phyloP scores from a whole-genome alignment of 2,329 filamentous ascomycete genomes.

The Microsporum canis region DNA sequence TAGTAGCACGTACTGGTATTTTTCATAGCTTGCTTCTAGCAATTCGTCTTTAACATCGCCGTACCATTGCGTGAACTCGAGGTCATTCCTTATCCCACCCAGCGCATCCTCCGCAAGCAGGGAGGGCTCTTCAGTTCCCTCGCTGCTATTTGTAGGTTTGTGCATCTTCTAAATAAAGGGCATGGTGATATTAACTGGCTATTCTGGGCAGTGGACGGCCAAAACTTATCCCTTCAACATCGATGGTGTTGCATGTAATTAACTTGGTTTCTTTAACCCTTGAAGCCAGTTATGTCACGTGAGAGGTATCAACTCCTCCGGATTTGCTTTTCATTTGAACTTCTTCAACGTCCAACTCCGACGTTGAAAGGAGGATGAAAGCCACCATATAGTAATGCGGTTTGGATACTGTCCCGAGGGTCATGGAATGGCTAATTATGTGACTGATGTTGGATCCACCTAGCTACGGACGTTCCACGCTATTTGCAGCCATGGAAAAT shows the following conservation, averaged over 20 bases:
- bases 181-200: neutral
- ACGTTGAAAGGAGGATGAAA: neutral
- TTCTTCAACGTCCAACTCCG: neutral
- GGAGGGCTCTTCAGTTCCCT: neutral
- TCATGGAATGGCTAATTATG: too few species aligned
- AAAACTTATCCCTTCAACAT: neutral
- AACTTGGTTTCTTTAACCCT: neutral
- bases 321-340: neutral
- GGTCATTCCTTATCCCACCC: constrained; percentile 42
- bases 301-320: neutral
- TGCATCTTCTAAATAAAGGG: neutral
- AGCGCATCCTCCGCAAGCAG: neutral
- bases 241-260: neutral
- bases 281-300: neutral
- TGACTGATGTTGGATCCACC: too few species aligned
- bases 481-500: too few species aligned
- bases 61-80: constrained; percentile 51
- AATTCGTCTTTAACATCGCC: constrained; percentile 53
- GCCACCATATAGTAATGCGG: neutral
- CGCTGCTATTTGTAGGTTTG: neutral
- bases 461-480: too few species aligned
- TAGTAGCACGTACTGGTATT: constrained; percentile 55
- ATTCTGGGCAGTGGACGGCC: neutral
- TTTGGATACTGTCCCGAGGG: neutral
- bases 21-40: constrained; percentile 69